These are phyloP conservation scores for Aspergillus aculeatinus DNA, from an alignment of 2,329 filamentous ascomycete species.

Conservation along the genomic window DNA sequence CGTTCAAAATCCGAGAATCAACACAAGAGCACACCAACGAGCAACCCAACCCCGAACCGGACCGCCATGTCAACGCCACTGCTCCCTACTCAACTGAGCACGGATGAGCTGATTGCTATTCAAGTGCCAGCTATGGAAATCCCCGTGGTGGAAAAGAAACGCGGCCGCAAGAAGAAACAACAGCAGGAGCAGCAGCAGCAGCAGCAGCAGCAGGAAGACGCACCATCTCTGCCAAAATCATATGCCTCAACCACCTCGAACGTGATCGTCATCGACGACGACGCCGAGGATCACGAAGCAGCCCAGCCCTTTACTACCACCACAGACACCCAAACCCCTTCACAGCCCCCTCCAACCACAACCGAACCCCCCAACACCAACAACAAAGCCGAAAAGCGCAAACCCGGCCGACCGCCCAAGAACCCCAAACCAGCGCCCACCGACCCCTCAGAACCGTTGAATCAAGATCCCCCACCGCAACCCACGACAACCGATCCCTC, in stretches of 20 bases:
- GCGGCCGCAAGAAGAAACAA: constrained; percentile 33
- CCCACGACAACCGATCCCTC: background rate
- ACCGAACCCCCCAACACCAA: background rate
- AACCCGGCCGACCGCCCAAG: constrained; percentile 22
- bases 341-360: background rate
- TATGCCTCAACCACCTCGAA: background rate
- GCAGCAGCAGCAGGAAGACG: background rate
- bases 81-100: constrained; percentile 24
- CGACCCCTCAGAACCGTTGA: background rate
- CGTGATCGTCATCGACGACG: constrained; percentile 12
- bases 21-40: background rate
- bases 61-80: constrained; percentile 28
- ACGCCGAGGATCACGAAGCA: constrained; percentile 30
- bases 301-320: constrained; percentile 7
- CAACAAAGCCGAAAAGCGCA: constrained; percentile 21
- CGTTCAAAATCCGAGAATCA: constrained; percentile 26
- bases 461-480: background rate
- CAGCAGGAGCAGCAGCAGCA: background rate
- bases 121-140: background rate
- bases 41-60: constrained; percentile 19
- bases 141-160: constrained; percentile 27
- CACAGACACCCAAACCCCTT: constrained; percentile 3
- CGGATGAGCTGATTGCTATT: background rate
- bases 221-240: background rate
- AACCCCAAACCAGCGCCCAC: constrained; percentile 3